These are phyloP conservation scores for Colletotrichum sojae DNA, from an alignment of 2,329 filamentous ascomycete genomes.

Conservation along the genomic window DNA sequence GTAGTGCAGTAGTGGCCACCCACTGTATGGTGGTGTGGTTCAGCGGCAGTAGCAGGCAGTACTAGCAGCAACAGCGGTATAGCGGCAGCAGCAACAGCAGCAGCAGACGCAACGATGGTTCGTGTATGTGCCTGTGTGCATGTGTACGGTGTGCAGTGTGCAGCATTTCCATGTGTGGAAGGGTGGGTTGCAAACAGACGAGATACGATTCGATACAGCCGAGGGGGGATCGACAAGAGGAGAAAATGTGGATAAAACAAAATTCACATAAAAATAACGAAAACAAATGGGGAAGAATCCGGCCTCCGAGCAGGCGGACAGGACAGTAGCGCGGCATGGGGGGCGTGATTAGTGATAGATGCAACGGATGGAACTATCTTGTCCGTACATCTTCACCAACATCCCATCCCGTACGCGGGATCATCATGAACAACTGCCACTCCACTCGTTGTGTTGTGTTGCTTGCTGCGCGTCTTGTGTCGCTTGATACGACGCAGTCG, in stretches of 20 bases:
- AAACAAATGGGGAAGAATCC: slow-evolving; percentile 2
- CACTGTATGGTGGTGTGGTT: too few relatives aligned
- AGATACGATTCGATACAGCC: slow-evolving; percentile 35
- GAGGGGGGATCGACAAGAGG: slow-evolving; percentile 36
- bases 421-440: not conserved
- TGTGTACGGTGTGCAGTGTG: slow-evolving; percentile 26
- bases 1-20: too few relatives aligned
- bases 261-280: slow-evolving; percentile 23
- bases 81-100: slow-evolving; percentile 15
- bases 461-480: slow-evolving; percentile 9
- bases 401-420: not conserved
- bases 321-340: too few relatives aligned
- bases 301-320: not conserved
- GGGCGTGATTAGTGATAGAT: too few relatives aligned
- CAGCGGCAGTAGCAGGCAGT: too few relatives aligned
- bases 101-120: not conserved
- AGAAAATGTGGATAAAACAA: slow-evolving; percentile 38
- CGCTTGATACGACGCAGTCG: slow-evolving; percentile 20
- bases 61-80: too few relatives aligned
- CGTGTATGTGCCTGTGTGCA: slow-evolving; percentile 1
- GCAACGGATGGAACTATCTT: too few relatives aligned
- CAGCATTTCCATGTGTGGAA: slow-evolving; percentile 8
- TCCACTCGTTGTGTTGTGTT: not conserved
- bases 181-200: slow-evolving; percentile 29
- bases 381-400: not conserved